Base-by-base conservation (phyloP, 345 rosid species). In the Noccaea caerulescens region DNA sequence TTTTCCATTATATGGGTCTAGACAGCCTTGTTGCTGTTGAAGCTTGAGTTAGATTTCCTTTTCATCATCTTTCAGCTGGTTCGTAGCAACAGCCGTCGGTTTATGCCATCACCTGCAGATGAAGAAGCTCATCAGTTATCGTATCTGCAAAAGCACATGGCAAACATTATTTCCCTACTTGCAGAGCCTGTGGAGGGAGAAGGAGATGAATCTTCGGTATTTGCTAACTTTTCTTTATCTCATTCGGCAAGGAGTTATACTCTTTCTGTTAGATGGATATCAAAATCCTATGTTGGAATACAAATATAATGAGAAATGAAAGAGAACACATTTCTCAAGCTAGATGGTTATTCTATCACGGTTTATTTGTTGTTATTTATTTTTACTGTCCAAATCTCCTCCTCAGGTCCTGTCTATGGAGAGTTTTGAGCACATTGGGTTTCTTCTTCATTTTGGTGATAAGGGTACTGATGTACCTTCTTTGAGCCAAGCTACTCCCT, bases 111-210 rank as follows among this genome's bases (percentile, higher is more conserved):
- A 51, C 94, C 83, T 45, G 82, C 83, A 51, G 99, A 95, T 80
- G 99, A 95, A 82, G 99, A 92, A 86, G 87, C 90, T 80, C 99
- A 92, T 79, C 99, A 92, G 37, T 76, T 95, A 69, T 87, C 96
- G 34, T 92, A 95, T 85, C 84, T 95, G 39, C 96, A 92, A 77
- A 95, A 92, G 84, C 99, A 95, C 76, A 76, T 88, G 69, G 85
- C 83, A 51, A 95, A 88, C 79, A 88, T 95, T 71, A 68, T 92
- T 37, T 80, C 93, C 43, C 99, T 95, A 69, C 79, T 95, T 76
- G 86, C 91, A 18, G 97, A 95, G 73, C 85, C 94, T 33, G 83
- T 81, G 53, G 99, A 84, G 76, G 98, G 88, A 58, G 88, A 86
- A 75, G 92, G 87, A 9, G 91, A 86, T 65, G 96, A 90, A 43